These are phyloP conservation scores for Carnegiea gigantea DNA, from an alignment of 179 eudicot genomes.

Conservation along the genomic window DNA sequence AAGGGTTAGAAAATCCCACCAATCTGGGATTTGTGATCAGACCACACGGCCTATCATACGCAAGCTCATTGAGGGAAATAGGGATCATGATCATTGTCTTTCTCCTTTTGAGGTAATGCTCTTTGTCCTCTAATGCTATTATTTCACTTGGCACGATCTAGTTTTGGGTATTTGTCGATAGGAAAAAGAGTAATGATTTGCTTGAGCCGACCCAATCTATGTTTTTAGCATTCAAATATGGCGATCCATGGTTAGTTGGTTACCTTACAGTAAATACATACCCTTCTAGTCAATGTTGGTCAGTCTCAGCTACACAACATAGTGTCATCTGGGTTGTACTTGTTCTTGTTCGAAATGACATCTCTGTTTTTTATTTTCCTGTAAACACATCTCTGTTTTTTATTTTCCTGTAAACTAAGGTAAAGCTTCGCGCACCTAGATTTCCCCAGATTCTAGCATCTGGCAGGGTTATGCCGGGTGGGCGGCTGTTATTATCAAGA, in stretches of 20 bases:
- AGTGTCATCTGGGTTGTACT: background rate
- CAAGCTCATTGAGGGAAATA: background rate
- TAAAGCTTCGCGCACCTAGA: background rate
- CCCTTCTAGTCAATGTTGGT: background rate
- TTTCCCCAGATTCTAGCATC: background rate
- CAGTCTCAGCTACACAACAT: background rate
- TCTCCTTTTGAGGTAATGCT: slow-evolving; percentile 26
- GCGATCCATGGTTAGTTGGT: too few species aligned
- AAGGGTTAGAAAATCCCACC: slow-evolving; percentile 10
- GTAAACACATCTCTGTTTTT: too few species aligned
- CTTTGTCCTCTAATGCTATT: background rate
- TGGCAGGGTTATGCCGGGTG: background rate
- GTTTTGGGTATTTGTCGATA: too few species aligned
- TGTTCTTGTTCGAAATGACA: background rate
- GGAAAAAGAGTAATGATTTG: too few species aligned
- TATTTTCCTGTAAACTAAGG: background rate
- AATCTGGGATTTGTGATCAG: slow-evolving; percentile 1
- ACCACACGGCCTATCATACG: background rate
- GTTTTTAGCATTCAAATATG: background rate
- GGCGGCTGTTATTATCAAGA: background rate
- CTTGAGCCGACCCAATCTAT: background rate
- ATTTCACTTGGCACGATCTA: too few species aligned
- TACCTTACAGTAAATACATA: too few species aligned
- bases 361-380: background rate
- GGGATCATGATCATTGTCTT: background rate